phyloP scores from a whole-genome alignment of 345 rosid species.

The Euphorbia lathyris region DNA sequence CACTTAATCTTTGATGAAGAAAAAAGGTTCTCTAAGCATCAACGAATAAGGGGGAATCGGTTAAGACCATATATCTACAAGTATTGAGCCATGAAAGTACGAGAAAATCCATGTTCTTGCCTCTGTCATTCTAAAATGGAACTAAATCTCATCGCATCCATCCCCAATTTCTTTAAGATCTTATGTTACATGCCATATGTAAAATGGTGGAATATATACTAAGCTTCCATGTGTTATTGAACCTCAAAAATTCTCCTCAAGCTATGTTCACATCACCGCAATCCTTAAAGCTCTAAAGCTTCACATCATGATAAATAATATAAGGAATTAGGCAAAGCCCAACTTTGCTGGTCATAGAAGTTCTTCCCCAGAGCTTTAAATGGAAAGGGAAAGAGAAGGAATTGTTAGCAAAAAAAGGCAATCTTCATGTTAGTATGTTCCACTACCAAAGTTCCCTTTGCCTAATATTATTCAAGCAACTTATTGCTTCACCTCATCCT shows the following conservation, averaged over 20 bases:
- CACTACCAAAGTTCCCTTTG: neutral
- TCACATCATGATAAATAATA: neutral
- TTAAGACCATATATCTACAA: neutral
- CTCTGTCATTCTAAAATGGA: neutral
- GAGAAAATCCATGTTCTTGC: neutral
- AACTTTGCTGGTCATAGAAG: neutral
- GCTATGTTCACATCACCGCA: neutral
- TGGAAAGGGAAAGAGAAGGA: neutral
- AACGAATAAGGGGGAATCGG: neutral
- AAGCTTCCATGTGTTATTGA: neutral
- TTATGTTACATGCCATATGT: neutral
- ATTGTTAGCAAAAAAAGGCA: neutral
- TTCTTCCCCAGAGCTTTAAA: neutral
- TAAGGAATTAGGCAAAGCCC: neutral
- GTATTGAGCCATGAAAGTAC: neutral
- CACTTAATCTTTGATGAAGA: neutral
- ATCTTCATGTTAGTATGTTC: neutral
- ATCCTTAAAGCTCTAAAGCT: neutral
- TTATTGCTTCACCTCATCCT: neutral
- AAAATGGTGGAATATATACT: neutral
- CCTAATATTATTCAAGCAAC: neutral
- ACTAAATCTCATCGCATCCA: neutral
- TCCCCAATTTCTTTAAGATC: neutral
- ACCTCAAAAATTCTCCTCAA: neutral
- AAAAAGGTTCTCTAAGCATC: neutral